These are phyloP conservation scores for Euphrasia confusa DNA, from an alignment of 257 asterid genomes.

Conservation along the genomic window DNA sequence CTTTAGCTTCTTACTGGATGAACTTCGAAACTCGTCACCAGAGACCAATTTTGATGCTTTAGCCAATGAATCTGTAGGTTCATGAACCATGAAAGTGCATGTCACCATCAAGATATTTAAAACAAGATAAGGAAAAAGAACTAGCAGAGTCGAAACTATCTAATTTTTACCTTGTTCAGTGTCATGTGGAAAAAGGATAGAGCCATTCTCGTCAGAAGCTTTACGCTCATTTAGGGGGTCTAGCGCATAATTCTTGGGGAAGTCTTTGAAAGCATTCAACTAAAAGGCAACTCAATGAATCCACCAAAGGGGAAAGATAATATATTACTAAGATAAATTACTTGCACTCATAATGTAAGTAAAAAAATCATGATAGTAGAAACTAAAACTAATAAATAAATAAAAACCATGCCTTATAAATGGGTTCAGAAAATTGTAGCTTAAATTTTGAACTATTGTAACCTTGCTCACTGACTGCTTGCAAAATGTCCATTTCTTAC, in stretches of 20 bases:
- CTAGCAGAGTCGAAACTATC: constrained; percentile 13
- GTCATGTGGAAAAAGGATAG: constrained; percentile 26
- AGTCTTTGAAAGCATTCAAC: constrained; percentile 36
- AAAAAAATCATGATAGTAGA: constrained; percentile 5
- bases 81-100: constrained; percentile 16
- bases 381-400: not conserved
- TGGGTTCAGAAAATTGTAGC: no score
- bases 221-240: constrained; percentile 31
- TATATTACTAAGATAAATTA: constrained; percentile 5
- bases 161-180: constrained; percentile 37
- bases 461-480: not conserved
- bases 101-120: constrained; percentile 9
- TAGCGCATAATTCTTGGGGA: constrained; percentile 29
- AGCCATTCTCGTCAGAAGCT: constrained; percentile 33
- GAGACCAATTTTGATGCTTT: constrained; percentile 29
- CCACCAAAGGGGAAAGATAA: constrained; percentile 7
- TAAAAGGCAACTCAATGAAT: constrained; percentile 27
- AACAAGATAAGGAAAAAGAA: constrained; percentile 9
- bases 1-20: constrained; percentile 45
- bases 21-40: constrained; percentile 32
- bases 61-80: constrained; percentile 29
- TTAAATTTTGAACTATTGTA: not conserved
- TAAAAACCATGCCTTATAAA: no score
- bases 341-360: constrained; percentile 5
- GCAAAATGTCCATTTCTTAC: constrained; percentile 6